These are phyloP conservation scores for Fusarium sp. DNA, from an alignment of 2,329 filamentous ascomycete species.

Conservation along the genomic window DNA sequence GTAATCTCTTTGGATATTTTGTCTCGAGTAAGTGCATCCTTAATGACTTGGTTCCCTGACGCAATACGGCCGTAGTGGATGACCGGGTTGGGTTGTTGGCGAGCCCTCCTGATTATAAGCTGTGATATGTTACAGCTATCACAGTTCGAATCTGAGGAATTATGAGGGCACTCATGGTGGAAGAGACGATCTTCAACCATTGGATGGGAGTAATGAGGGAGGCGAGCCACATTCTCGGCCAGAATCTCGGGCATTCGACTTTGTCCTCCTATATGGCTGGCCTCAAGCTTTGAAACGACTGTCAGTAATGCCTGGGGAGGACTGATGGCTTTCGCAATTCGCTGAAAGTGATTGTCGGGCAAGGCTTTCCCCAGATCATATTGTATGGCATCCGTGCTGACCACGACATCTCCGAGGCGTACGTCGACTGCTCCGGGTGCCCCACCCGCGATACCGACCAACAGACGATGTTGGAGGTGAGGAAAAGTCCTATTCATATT, in stretches of 20 bases:
- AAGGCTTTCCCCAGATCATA: slow-evolving; percentile 41
- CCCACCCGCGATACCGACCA: slow-evolving; percentile 43
- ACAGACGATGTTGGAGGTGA: neutral
- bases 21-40: slow-evolving; percentile 47
- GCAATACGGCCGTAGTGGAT: slow-evolving; percentile 33
- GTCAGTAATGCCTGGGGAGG: neutral
- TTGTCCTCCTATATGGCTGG: neutral
- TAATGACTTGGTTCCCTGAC: slow-evolving; percentile 52
- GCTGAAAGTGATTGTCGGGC: neutral
- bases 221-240: accelerated
- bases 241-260: neutral
- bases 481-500: slow-evolving; percentile 54
- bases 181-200: slow-evolving; percentile 6
- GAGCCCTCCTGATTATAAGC: too few species aligned
- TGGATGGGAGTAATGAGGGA: neutral
- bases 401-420: slow-evolving; percentile 42
- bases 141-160: neutral
- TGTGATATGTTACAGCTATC: neutral
- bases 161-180: neutral
- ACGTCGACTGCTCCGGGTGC: slow-evolving; percentile 20
- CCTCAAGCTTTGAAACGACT: slow-evolving; percentile 11
- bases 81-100: neutral
- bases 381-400: slow-evolving; percentile 40
- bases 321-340: neutral
- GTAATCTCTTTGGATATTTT: neutral